phyloP scores from a whole-genome alignment of 805 yeast species.

The Dipodascus geniculatus region DNA sequence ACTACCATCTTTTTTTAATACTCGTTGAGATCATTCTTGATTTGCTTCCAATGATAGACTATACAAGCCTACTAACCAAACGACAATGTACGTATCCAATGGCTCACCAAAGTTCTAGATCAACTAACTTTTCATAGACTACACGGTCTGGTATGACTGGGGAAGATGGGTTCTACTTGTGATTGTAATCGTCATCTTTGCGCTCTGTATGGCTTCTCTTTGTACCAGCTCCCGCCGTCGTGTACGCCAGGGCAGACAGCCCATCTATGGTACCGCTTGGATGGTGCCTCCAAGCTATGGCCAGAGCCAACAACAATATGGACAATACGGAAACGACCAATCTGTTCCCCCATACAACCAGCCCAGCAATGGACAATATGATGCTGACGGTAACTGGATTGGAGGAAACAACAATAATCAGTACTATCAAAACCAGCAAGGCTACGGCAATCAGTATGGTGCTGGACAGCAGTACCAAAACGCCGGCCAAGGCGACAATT shows the following conservation, averaged over 20 bases:
- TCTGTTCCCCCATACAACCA: conserved; percentile 24
- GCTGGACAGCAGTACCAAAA: conserved; percentile 6
- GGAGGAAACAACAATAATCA: conserved; percentile 2
- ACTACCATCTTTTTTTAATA: too few relatives aligned
- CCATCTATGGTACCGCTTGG: conserved; percentile 72
- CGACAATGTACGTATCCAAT: background rate
- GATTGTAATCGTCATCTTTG: conserved; percentile 15
- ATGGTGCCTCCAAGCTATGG: conserved; percentile 72
- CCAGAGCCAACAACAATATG: conserved; percentile 43
- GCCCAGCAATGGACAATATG: conserved; percentile 61
- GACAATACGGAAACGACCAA: conserved; percentile 22
- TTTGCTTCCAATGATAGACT: background rate
- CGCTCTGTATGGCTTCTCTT: conserved; percentile 15
- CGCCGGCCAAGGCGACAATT: background rate
- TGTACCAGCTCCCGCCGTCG: conserved; percentile 18
- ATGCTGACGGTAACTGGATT: conserved; percentile 38
- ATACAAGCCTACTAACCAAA: background rate
- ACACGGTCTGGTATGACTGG: conserved; percentile 21
- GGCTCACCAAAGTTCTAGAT: too few relatives aligned
- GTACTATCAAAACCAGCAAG: background rate
- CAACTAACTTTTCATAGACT: background rate
- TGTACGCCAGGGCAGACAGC: conserved; percentile 33
- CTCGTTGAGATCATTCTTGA: too few relatives aligned
- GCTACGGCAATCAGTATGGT: conserved; percentile 8
- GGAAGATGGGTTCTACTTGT: conserved; percentile 28